phyloP scores from a whole-genome alignment of 2,329 filamentous ascomycete genomes.

The Lecanicillium sp. region DNA sequence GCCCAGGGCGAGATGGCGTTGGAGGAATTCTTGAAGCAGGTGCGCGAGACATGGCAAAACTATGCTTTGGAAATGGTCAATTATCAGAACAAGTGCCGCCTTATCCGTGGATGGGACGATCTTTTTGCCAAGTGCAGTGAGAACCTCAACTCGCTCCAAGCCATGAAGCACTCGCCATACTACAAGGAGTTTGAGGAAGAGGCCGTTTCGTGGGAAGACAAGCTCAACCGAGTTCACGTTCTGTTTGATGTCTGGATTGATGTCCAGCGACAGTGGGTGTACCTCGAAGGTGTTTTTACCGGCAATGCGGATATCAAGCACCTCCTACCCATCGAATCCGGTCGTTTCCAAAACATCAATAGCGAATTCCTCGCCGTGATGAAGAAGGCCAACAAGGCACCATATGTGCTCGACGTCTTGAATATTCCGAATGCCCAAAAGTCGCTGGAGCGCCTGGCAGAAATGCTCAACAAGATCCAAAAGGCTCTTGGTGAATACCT shows the following conservation, averaged over 20 bases:
- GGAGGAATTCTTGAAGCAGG: constrained; percentile 93
- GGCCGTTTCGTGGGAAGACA: constrained; percentile 94
- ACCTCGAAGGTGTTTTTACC: constrained; percentile 96
- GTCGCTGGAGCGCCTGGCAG: constrained; percentile 89
- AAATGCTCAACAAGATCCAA: constrained; percentile 96
- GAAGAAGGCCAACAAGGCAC: constrained; percentile 98
- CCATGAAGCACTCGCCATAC: constrained; percentile 98
- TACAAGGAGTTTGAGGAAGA: constrained; percentile 99
- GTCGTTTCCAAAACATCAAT: constrained; percentile 98
- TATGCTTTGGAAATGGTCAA: constrained; percentile 91
- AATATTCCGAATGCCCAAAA: constrained; percentile 95
- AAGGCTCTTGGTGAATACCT: constrained; percentile 98
- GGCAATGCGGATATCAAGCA: constrained; percentile 99
- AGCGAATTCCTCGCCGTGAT: constrained; percentile 98
- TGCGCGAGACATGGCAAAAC: constrained; percentile 93
- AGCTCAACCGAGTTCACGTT: constrained; percentile 92
- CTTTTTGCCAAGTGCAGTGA: constrained; percentile 98
- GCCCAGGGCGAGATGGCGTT: constrained; percentile 97
- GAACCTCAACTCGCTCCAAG: constrained; percentile 92
- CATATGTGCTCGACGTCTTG: constrained; percentile 90
- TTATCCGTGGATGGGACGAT: constrained; percentile 97
- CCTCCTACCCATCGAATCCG: constrained; percentile 89
- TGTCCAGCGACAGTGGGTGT: constrained; percentile 99
- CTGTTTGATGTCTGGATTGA: constrained; percentile 99
- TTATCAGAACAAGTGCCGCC: constrained; percentile 95